These are phyloP conservation scores for Thalassiosira hispida DNA, from an alignment of 352 stramenopile genomes.

Conservation along the genomic window DNA sequence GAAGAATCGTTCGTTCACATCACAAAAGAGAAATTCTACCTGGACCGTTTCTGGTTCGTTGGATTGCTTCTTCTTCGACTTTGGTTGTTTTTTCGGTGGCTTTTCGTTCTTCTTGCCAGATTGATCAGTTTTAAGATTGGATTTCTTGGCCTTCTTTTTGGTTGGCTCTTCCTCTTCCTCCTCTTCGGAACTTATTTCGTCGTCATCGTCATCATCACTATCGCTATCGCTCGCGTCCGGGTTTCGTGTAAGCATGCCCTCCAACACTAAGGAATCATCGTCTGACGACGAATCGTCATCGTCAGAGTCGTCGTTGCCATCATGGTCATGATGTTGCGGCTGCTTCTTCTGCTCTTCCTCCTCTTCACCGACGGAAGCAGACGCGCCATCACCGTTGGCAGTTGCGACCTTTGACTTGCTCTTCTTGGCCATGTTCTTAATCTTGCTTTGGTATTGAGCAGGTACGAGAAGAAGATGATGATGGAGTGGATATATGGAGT, in stretches of 20 bases:
- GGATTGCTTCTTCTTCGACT: constrained; percentile 47
- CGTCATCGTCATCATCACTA: constrained; percentile 53
- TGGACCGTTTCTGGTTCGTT: constrained; percentile 66
- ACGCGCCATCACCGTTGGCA: not conserved
- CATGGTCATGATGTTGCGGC: not conserved
- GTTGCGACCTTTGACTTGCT: not conserved
- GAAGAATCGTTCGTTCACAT: constrained; percentile 82
- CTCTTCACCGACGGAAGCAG: not conserved
- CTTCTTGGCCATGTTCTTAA: constrained; percentile 18
- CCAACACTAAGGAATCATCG: constrained; percentile 72
- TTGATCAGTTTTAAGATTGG: constrained; percentile 22
- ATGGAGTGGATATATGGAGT: no score
- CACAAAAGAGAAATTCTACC: constrained; percentile 83
- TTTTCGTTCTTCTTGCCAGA: constrained; percentile 11
- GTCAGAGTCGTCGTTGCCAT: not conserved
- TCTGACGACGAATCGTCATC: constrained; percentile 47
- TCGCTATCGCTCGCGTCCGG: constrained; percentile 56
- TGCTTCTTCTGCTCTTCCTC: constrained; percentile 8
- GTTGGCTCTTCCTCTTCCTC: constrained; percentile 42
- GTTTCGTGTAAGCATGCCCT: constrained; percentile 71
- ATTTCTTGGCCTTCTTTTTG: constrained; percentile 52
- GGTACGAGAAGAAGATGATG: no score
- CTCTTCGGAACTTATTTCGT: constrained; percentile 49
- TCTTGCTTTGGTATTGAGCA: no score
- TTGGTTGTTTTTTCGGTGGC: constrained; percentile 49